These are phyloP conservation scores for Hirschioporus abietinus DNA, from an alignment of 768 basidiomycete genomes.

Conservation along the genomic window DNA sequence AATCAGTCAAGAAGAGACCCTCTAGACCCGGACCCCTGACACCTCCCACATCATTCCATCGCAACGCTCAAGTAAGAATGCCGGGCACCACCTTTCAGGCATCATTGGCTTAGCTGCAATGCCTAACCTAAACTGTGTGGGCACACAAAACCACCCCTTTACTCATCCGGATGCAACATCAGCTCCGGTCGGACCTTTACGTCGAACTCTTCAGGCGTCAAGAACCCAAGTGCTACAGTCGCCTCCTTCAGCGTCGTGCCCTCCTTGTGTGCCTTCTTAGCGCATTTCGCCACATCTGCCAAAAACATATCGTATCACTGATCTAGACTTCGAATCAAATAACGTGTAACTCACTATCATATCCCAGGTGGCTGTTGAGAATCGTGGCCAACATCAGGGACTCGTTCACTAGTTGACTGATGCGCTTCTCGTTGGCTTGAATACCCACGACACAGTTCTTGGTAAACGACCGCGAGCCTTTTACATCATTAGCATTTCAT, in stretches of 20 bases:
- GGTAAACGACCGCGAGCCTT: constrained; percentile 88
- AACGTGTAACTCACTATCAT: constrained; percentile 74
- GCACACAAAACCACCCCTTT: constrained; percentile 7
- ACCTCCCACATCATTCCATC: background rate
- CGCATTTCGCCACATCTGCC: constrained; percentile 93
- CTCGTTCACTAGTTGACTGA: constrained; percentile 84
- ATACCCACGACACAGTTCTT: constrained; percentile 97
- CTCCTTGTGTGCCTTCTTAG: constrained; percentile 99
- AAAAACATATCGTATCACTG: constrained; percentile 11
- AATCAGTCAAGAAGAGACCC: background rate
- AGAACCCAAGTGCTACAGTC: constrained; percentile 78
- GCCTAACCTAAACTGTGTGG: background rate
- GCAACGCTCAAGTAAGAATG: background rate
- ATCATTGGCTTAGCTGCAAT: background rate
- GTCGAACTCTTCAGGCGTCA: constrained; percentile 91
- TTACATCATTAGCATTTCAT: background rate
- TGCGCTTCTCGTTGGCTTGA: constrained; percentile 92
- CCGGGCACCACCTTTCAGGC: background rate
- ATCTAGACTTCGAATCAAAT: background rate
- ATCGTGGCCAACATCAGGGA: constrained; percentile 98
- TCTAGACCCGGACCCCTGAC: background rate
- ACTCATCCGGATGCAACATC: constrained; percentile 76
- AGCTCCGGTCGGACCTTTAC: constrained; percentile 87
- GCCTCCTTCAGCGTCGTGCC: constrained; percentile 96
- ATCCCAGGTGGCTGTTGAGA: constrained; percentile 92